A percentile compares a stretch with the other conserved stretches of the same genome.
These are phyloP conservation scores for Tolypocladium paradoxum DNA, from an alignment of 2,329 filamentous ascomycete species.

Conservation along the genomic window DNA sequence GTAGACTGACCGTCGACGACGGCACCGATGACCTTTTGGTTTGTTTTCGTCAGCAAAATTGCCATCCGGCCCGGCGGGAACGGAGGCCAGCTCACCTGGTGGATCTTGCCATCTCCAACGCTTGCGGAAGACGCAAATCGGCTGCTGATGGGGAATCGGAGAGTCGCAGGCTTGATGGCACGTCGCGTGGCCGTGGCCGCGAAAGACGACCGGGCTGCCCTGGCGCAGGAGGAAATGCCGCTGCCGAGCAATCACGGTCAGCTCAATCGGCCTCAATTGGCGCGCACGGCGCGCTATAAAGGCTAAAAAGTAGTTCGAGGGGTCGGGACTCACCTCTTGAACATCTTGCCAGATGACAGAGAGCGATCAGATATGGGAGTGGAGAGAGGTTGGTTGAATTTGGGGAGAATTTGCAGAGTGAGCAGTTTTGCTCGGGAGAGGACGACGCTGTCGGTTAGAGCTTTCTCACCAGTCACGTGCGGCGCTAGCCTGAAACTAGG, in stretches of 20 bases:
- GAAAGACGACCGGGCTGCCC: conserved; percentile 51
- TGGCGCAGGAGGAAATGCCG: conserved; percentile 55
- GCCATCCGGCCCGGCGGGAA: not conserved
- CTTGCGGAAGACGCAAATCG: conserved; percentile 48
- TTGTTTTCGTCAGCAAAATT: conserved; percentile 30
- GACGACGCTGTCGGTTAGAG: conserved; percentile 33
- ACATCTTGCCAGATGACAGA: conserved; percentile 66
- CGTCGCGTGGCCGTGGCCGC: conserved; percentile 46
- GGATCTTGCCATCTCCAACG: conserved; percentile 55
- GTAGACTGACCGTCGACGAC: conserved; percentile 83
- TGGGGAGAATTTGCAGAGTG: conserved; percentile 38
- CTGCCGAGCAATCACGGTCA: conserved; percentile 32
- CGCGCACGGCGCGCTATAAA: conserved; percentile 10
- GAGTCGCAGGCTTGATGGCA: conserved; percentile 44
- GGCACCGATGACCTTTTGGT: conserved; percentile 89
- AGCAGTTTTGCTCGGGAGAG: conserved; percentile 36
- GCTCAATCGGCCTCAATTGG: conserved; percentile 43
- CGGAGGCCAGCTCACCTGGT: conserved; percentile 42
- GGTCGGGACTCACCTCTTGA: conserved; percentile 59
- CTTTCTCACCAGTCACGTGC: conserved; percentile 30
- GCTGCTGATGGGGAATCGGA: conserved; percentile 45
- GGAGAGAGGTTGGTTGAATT: conserved; percentile 43
- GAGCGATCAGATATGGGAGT: conserved; percentile 50
- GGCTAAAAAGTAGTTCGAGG: conserved; percentile 16
- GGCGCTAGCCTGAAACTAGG: conserved; percentile 18